Base-by-base conservation (phyloP, 805 yeast species). In the Cyberlindnera maclurae region DNA sequence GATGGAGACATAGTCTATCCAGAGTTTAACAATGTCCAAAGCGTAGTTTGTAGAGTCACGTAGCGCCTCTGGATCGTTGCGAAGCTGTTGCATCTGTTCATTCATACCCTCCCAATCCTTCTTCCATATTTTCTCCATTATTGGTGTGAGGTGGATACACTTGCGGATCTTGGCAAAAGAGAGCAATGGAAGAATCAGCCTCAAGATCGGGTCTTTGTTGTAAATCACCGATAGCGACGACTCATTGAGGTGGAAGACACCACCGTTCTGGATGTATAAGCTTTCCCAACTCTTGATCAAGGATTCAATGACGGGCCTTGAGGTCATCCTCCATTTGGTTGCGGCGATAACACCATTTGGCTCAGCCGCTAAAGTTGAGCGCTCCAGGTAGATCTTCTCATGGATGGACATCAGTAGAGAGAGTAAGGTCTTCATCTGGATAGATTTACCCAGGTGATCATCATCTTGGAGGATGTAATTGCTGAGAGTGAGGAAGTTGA, bases 71-170 rank as follows among this genome's bases (percentile, higher is more conserved):
- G 75, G 70, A 52, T 82, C 80, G 32, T 62, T 59, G 35, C 67
- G 62, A 31, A 79, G 55, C 26, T 58, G 57, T 41, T 69, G 64
- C 41, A 81, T 60, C 33, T 68, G 67, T 7, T 53, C 46, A 48
- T 78, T 79, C 87, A 83, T 79, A 0, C 69, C 73, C 12, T 56
- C 64, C 86, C 88, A 82, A 57, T 83, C 80, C 49, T 80, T 76
- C 38, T 63, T 54, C 73, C 87, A 75, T 5, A 81, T 75, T 32
- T 68, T 68, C 39, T 70, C 67, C 54, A 82, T 65, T 6, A 81
- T 69, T 4, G 83, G 79, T 1, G 86, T 72, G 34, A 82, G 53
- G 50, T 76, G 68, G 26, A 82, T 61, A 52, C 82, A 73, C 43
- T 79, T 68, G 45, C 84, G 68, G 34, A 83, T 79, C 52, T 78